Conservation (phyloP, 2,329 filamentous ascomycete species). For the Fusarium phyllophilum region DNA sequence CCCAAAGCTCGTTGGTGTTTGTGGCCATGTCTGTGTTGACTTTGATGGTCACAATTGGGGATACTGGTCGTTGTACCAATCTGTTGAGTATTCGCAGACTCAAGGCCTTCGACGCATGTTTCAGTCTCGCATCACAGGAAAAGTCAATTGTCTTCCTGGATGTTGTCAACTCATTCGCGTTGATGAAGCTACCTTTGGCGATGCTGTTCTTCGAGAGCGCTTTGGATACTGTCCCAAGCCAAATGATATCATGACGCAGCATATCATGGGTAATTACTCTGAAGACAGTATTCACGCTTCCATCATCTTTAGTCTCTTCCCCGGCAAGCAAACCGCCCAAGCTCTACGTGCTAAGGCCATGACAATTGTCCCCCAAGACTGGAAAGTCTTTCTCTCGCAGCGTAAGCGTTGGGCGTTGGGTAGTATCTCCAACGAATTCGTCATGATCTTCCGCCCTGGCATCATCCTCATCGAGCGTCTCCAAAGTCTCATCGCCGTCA, state of each 20-base stretch:
- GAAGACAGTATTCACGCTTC: slow-evolving; percentile 62
- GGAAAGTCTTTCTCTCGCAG: slow-evolving; percentile 60
- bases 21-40: slow-evolving; percentile 60
- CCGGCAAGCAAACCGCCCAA: slow-evolving; percentile 57
- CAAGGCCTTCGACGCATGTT: slow-evolving; percentile 60
- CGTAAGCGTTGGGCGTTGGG: slow-evolving; percentile 61
- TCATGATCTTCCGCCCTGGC: slow-evolving; percentile 57
- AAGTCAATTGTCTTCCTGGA: slow-evolving; percentile 60
- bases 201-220: slow-evolving; percentile 56
- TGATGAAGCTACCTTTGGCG: slow-evolving; percentile 60
- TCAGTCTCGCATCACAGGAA: slow-evolving; percentile 60
- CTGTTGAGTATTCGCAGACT: slow-evolving; percentile 59
- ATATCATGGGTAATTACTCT: slow-evolving; percentile 60
- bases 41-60: slow-evolving; percentile 55
- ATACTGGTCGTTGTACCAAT: slow-evolving; percentile 59
- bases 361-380: slow-evolving; percentile 57
- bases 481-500: slow-evolving; percentile 57
- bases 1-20: slow-evolving; percentile 57
- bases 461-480: slow-evolving; percentile 56
- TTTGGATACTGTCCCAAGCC: slow-evolving; percentile 61
- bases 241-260: slow-evolving; percentile 59
- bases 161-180: slow-evolving; percentile 62
- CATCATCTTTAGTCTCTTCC: slow-evolving; percentile 59
- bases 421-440: slow-evolving; percentile 60
- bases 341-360: slow-evolving; percentile 58